Conservation (phyloP, 2,329 filamentous ascomycete species). For the Ascochyta viciae-villosae region DNA sequence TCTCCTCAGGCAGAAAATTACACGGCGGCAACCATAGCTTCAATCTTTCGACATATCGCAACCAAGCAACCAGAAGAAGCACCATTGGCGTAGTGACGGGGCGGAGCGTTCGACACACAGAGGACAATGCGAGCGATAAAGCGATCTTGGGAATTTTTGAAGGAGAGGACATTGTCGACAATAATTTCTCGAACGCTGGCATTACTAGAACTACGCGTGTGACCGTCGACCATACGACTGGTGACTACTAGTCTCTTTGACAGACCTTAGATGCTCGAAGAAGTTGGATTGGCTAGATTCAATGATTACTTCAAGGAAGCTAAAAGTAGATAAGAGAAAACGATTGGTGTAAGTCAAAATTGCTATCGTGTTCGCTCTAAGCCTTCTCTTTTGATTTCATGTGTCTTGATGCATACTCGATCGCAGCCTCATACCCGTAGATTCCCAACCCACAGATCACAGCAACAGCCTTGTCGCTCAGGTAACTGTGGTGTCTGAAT, state of each 20-base stretch:
- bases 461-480: conserved; percentile 77
- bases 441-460: conserved; percentile 72
- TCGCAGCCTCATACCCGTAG: conserved; percentile 56
- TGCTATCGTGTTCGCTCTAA: background rate
- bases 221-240: background rate
- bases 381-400: conserved; percentile 35
- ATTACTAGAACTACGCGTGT: background rate
- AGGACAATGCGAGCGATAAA: background rate
- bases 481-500: conserved; percentile 73
- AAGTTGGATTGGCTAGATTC: no score
- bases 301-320: no score
- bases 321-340: no score
- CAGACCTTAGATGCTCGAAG: no score
- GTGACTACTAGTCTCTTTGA: background rate
- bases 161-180: background rate
- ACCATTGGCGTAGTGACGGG: background rate
- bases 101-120: background rate
- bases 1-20: background rate
- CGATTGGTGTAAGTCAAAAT: background rate
- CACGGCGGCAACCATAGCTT: background rate
- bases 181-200: background rate
- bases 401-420: conserved; percentile 51
- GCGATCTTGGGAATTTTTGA: background rate
- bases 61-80: background rate
- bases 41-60: conserved; percentile 1